phyloP scores from a whole-genome alignment of 805 yeast genomes.

The Saturnispora diversa region DNA sequence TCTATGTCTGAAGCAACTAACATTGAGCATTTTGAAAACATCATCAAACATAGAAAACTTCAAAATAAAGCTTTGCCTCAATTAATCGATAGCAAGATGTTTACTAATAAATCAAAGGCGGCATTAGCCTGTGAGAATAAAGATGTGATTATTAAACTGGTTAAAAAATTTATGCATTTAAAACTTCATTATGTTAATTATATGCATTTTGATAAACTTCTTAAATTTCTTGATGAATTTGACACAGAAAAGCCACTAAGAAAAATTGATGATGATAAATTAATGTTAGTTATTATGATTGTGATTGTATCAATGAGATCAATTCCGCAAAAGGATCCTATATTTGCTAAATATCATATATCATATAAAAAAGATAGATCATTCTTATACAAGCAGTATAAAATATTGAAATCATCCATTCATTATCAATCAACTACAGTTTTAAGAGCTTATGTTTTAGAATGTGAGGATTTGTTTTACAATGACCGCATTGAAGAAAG shows the following conservation, averaged over 20 bases:
- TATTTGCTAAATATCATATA: constrained; percentile 20
- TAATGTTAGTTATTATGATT: constrained; percentile 38
- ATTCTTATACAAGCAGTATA: constrained; percentile 34
- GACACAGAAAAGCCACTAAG: constrained; percentile 34
- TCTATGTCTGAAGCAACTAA: constrained; percentile 24
- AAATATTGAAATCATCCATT: constrained; percentile 39
- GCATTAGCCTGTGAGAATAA: constrained; percentile 27
- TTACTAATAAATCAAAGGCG: constrained; percentile 6
- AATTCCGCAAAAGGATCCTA: constrained; percentile 23
- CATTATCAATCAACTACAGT: constrained; percentile 41
- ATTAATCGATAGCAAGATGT: constrained; percentile 10
- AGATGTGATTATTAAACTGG: constrained; percentile 29
- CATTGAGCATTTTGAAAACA: constrained; percentile 23
- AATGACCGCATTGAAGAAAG: constrained; percentile 43
- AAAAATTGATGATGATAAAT: constrained; percentile 34
- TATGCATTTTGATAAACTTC: constrained; percentile 29
- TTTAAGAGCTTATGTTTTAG: constrained; percentile 41
- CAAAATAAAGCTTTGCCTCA: constrained; percentile 26
- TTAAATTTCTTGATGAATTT: constrained; percentile 34
- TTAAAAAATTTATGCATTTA: constrained; percentile 36
- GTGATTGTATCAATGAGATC: constrained; percentile 34
- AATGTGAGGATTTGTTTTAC: constrained; percentile 43
- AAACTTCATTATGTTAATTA: constrained; percentile 35
- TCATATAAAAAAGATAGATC: constrained; percentile 21
- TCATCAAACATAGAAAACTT: constrained; percentile 26